phyloP scores from a whole-genome alignment of 371 early-diverging fungal genomes.

The Sporodiniella umbellata region DNA sequence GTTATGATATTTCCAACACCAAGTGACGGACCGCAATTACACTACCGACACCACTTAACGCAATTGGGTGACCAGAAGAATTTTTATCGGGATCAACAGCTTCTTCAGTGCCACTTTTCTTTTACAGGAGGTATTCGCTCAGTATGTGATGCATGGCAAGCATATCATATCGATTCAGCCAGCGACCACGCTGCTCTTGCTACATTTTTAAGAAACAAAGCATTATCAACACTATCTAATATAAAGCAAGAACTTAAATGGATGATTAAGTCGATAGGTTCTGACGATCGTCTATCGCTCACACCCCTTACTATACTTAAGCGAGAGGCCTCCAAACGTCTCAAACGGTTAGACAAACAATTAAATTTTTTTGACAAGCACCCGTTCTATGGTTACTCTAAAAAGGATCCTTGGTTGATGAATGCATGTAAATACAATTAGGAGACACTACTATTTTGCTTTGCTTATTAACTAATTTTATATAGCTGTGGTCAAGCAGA shows the following conservation, averaged over 20 bases:
- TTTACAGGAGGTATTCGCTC: conserved; percentile 22
- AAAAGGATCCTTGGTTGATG: conserved; percentile 40
- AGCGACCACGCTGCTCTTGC: conserved; percentile 29
- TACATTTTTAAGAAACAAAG: conserved; percentile 26
- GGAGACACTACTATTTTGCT: no score
- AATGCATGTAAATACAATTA: conserved; percentile 29
- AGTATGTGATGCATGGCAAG: conserved; percentile 36
- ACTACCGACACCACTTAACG: neutral
- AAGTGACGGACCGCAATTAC: neutral
- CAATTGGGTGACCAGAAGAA: neutral
- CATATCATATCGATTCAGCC: conserved; percentile 15
- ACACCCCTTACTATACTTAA: conserved; percentile 25
- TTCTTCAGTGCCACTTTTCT: conserved; percentile 28
- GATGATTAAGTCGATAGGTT: conserved; percentile 33
- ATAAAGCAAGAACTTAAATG: conserved; percentile 37
- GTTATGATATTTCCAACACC: conserved; percentile 12
- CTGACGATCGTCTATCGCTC: conserved; percentile 33
- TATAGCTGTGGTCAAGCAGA: conserved; percentile 36
- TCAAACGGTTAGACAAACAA: conserved; percentile 27
- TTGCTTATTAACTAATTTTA: neutral
- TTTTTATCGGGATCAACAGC: conserved; percentile 2
- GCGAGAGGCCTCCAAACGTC: conserved; percentile 20
- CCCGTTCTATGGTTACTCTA: conserved; percentile 27
- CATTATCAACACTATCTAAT: conserved; percentile 24
- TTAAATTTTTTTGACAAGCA: conserved; percentile 37